Conservation (phyloP, 2,329 filamentous ascomycete species). For the Xylariales sp. region DNA sequence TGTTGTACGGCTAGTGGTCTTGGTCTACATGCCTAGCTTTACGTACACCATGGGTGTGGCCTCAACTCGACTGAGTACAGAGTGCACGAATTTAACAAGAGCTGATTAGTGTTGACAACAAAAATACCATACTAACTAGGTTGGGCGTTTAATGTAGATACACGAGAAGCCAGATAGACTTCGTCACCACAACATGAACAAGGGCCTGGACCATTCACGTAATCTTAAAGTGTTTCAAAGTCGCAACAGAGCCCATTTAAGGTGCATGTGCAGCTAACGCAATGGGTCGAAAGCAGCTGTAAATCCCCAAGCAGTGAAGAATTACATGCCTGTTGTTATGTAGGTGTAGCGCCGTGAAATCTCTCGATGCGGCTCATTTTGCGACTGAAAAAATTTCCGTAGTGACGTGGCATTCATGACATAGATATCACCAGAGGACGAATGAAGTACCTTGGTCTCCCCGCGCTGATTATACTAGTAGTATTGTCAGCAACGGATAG, state of each 20-base stretch:
- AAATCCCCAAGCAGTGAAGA: too few species aligned
- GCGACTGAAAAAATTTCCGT: background rate
- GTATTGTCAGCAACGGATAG: background rate
- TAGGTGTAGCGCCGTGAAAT: too few species aligned
- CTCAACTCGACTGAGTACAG: too few species aligned
- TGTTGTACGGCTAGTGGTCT: background rate
- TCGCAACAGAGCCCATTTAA: too few species aligned
- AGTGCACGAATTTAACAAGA: background rate
- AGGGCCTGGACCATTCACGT: background rate
- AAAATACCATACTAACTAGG: too few species aligned
- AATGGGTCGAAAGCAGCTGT: too few species aligned
- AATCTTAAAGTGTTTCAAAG: background rate
- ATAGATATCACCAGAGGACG: background rate
- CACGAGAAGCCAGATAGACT: background rate
- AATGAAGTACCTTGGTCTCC: background rate
- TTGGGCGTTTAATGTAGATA: too few species aligned
- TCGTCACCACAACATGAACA: background rate
- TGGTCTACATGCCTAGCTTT: background rate
- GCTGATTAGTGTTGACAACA: background rate
- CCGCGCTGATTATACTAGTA: background rate
- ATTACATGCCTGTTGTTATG: too few species aligned
- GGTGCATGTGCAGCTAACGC: too few species aligned
- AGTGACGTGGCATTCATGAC: slow-evolving; percentile 22
- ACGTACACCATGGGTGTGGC: background rate
- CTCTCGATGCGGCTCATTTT: too few species aligned